Conservation (phyloP, 371 early-diverging fungal genomes). For the Apophysomyces elegans region DNA sequence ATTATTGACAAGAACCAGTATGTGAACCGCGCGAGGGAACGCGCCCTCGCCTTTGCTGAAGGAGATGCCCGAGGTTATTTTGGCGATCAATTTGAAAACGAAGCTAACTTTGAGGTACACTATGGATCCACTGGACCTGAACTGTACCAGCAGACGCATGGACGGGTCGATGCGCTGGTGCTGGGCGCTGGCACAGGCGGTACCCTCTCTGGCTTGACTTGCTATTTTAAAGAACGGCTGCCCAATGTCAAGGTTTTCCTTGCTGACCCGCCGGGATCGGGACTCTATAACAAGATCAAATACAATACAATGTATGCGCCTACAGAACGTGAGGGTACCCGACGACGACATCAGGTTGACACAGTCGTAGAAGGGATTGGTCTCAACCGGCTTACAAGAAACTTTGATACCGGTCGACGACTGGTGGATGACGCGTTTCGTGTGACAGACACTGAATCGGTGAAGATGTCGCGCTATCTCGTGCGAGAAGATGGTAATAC, state of each 20-base stretch:
- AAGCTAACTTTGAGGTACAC: slow-evolving; percentile 83
- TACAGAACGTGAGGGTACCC: slow-evolving; percentile 87
- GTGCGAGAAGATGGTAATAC: slow-evolving; percentile 79
- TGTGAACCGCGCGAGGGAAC: slow-evolving; percentile 83
- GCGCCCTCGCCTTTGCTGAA: slow-evolving; percentile 70
- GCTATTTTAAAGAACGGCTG: slow-evolving; percentile 75
- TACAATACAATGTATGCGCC: slow-evolving; percentile 89
- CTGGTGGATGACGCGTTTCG: slow-evolving; percentile 86
- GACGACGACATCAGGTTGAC: slow-evolving; percentile 94
- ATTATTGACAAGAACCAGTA: slow-evolving; percentile 93
- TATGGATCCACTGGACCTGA: slow-evolving; percentile 90
- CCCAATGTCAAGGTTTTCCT: slow-evolving; percentile 72
- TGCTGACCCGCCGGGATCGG: slow-evolving; percentile 95
- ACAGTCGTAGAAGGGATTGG: slow-evolving; percentile 97
- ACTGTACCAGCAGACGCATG: slow-evolving; percentile 75
- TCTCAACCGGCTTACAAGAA: slow-evolving; percentile 91
- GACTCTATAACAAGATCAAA: slow-evolving; percentile 89
- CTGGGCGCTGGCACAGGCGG: slow-evolving; percentile 95
- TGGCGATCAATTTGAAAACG: slow-evolving; percentile 95
- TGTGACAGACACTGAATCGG: slow-evolving; percentile 90
- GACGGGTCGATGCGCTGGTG: slow-evolving; percentile 81
- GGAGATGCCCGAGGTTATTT: slow-evolving; percentile 52
- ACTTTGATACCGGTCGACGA: slow-evolving; percentile 71
- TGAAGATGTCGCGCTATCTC: slow-evolving; percentile 89
- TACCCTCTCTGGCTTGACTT: slow-evolving; percentile 87